Evolutionary conservation across 306 rosid genomes (phyloP).

Genomic region (Chamaecrista fasciculata): DNA sequence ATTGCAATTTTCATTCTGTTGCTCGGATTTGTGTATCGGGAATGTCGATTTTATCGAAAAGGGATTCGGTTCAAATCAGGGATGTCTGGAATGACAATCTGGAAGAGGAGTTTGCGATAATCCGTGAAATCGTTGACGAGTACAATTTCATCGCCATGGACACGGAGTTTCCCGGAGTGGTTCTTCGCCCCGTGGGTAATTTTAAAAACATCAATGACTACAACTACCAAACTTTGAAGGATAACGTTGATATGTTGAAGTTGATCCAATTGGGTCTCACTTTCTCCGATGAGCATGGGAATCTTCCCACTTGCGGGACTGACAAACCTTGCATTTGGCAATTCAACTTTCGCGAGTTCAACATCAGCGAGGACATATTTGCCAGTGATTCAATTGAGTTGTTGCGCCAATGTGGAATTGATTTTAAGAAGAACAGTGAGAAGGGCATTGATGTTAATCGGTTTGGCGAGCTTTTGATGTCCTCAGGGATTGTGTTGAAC

Average conservation of each 20-base stretch:
- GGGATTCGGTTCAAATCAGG: slow-evolving; percentile 55
- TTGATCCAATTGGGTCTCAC: slow-evolving; percentile 71
- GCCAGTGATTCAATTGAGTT: slow-evolving; percentile 67
- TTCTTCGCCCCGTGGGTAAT: slow-evolving; percentile 60
- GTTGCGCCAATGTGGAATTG: slow-evolving; percentile 69
- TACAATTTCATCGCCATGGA: slow-evolving; percentile 62
- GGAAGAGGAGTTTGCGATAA: slow-evolving; percentile 51
- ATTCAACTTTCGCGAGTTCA: slow-evolving; percentile 70
- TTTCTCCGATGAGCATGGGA: slow-evolving; percentile 55
- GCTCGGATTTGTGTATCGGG: slow-evolving; percentile 34
- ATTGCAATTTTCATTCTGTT: slow-evolving; percentile 20
- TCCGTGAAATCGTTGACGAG: slow-evolving; percentile 50
- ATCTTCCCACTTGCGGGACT: slow-evolving; percentile 57
- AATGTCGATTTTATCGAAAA: slow-evolving; percentile 62
- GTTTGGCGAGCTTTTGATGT: slow-evolving; percentile 67
- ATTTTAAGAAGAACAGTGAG: slow-evolving; percentile 65
- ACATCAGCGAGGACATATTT: slow-evolving; percentile 48
- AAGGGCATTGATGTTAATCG: slow-evolving; percentile 59
- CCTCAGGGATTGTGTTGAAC: slow-evolving; percentile 62
- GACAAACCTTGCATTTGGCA: slow-evolving; percentile 61
- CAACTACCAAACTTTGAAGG: slow-evolving; percentile 62
- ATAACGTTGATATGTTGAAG: slow-evolving; percentile 65
- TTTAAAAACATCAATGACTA: slow-evolving; percentile 58
- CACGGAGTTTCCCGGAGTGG: slow-evolving; percentile 71
- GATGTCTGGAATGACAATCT: slow-evolving; percentile 65